Percentiles rank a stretch among this genome's conserved stretches.
Conservation (phyloP, 345 rosid genomes). For the Populus nigra region DNA sequence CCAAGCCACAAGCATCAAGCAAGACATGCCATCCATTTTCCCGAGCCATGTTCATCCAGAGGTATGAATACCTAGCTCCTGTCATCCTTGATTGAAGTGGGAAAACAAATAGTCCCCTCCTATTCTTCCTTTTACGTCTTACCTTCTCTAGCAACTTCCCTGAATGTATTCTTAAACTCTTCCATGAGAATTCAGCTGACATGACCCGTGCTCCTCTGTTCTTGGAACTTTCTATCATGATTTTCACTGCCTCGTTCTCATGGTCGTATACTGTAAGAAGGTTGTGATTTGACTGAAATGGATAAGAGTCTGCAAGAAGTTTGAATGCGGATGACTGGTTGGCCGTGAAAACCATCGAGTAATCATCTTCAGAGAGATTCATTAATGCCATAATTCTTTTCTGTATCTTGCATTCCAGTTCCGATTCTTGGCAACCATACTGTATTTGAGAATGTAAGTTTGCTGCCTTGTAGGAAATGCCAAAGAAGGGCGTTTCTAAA, state of each 20-base stretch:
- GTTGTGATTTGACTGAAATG: slow-evolving; percentile 45
- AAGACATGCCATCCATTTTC: slow-evolving; percentile 81
- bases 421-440: slow-evolving; percentile 43
- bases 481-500: slow-evolving; percentile 33
- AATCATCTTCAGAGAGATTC: slow-evolving; percentile 75
- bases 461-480: slow-evolving; percentile 47
- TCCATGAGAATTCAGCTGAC: slow-evolving; percentile 73
- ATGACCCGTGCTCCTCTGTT: slow-evolving; percentile 50
- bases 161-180: slow-evolving; percentile 43
- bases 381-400: slow-evolving; percentile 60
- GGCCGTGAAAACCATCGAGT: slow-evolving; percentile 60
- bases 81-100: slow-evolving; percentile 76
- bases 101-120: slow-evolving; percentile 70
- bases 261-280: slow-evolving; percentile 79
- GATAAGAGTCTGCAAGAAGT: slow-evolving; percentile 68
- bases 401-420: slow-evolving; percentile 41
- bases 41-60: slow-evolving; percentile 76
- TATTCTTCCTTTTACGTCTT: slow-evolving; percentile 33
- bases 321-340: slow-evolving; percentile 75
- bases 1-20: slow-evolving; percentile 73
- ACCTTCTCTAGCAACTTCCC: slow-evolving; percentile 55
- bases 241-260: slow-evolving; percentile 61
- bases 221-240: slow-evolving; percentile 54
- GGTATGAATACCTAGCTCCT: slow-evolving; percentile 66
- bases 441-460: slow-evolving; percentile 39